Evolutionary conservation across 2,329 filamentous ascomycete genomes (phyloP), one percentile per base, ranked within the genome.

Genomic region (Cladophialophora bantiana): DNA sequence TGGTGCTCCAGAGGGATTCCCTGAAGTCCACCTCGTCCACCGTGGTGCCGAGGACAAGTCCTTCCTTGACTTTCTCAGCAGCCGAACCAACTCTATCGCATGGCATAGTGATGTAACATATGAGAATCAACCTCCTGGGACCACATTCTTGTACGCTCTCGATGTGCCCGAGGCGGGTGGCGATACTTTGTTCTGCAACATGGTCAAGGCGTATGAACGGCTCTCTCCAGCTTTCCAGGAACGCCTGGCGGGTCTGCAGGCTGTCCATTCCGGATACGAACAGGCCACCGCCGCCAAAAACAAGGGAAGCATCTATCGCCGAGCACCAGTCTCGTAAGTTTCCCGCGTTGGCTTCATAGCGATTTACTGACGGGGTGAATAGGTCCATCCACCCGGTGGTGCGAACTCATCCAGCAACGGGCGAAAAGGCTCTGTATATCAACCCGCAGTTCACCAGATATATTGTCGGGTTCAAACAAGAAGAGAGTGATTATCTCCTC

Each of bases 71-170:
- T 91, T 90, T 78, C 89, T 93, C 71, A 80, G 85, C 62, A 86
- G 87, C 55, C 86, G 90, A 26, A 94, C 91, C 3, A 94, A 89
- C 78, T 91, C 89, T 0, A 88, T 96, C 1, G 92, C 92, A 7
- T 97, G 93, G 93, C 93, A 97, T 80, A 68, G 63, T 36, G 93
- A 97, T 72, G 89, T 96, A 1, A 91, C 90, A 0, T 97, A 96
- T 76, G 94, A 97, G 81, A 82, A 86, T 71, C 93, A 97, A 79
- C 93, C 94, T 1, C 93, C 94, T 0, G 64, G 93, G 35, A 97
- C 93, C 0, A 96, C 94, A 0, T 96, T 97, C 79, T 79, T 97
- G 40, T 96, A 96, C 76, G 84, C 93, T 58, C 85, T 97, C n/a
- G 93, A 97, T 75, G 89, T 87, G 53, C 93, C 93, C 0, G 83